Evolutionary conservation across 306 rosid species (phyloP).

Genomic region (Quercus wislizeni): DNA sequence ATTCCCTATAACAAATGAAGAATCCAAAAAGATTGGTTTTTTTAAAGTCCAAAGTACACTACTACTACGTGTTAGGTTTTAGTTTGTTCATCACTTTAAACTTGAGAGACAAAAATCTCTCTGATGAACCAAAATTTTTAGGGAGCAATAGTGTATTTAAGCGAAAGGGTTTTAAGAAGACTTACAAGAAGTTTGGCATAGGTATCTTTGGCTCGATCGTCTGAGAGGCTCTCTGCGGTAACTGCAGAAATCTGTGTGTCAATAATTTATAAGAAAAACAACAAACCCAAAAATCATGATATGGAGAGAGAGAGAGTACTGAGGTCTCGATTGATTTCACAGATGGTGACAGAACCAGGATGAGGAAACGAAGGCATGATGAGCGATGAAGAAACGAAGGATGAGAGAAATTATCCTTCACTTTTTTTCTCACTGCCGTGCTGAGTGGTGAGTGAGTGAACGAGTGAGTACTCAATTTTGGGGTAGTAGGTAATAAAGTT

Average conservation of each 20-base stretch:
- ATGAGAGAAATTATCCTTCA: background rate
- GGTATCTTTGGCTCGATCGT: constrained; percentile 64
- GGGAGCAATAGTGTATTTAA: background rate
- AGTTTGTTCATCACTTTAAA: too few relatives aligned
- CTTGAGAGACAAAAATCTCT: too few relatives aligned
- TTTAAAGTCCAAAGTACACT: too few relatives aligned
- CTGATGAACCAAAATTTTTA: background rate
- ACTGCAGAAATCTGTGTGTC: constrained; percentile 42
- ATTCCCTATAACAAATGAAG: constrained; percentile 50
- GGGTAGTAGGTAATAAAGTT: too few relatives aligned
- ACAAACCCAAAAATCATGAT: background rate
- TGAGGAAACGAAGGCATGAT: constrained; percentile 81
- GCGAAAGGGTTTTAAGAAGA: background rate
- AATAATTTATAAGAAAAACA: background rate
- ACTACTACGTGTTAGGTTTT: too few relatives aligned
- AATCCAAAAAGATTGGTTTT: too few relatives aligned
- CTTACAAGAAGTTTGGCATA: constrained; percentile 82
- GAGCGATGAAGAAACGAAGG: background rate
- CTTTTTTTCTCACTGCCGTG: background rate
- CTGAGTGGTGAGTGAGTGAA: background rate
- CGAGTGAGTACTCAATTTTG: too few relatives aligned
- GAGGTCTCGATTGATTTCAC: constrained; percentile 92
- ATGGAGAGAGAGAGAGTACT: constrained; percentile 27
- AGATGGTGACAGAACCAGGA: constrained; percentile 75
- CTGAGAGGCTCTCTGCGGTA: constrained; percentile 67